A percentile compares a stretch with the other conserved stretches of the same genome.
These are phyloP conservation scores for Penicillium paradoxum DNA, from an alignment of 495 filamentous ascomycete species.

Conservation along the genomic window DNA sequence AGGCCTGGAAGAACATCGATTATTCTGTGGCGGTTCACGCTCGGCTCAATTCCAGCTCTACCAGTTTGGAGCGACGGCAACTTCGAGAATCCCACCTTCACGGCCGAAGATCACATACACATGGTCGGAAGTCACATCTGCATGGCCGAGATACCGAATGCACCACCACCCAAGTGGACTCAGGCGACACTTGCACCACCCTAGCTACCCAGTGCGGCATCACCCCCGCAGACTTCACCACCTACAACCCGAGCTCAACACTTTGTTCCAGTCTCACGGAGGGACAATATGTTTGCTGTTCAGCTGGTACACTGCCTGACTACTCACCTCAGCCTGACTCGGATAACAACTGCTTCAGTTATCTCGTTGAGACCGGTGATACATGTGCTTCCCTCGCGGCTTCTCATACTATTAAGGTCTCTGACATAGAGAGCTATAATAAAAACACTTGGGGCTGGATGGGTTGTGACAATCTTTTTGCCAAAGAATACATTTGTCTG, in stretches of 20 bases:
- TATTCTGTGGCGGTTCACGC: no score
- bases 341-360: not conserved
- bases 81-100: no score
- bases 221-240: not conserved
- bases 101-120: no score
- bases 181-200: not conserved
- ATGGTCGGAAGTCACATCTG: no score
- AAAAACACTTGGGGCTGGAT: constrained; percentile 25
- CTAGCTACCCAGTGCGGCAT: not conserved
- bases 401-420: not conserved
- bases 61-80: no score
- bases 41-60: no score
- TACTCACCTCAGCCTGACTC: not conserved
- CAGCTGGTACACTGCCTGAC: not conserved
- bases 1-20: no score
- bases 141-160: no score
- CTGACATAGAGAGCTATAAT: not conserved
- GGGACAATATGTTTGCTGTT: not conserved
- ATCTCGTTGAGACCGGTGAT: not conserved
- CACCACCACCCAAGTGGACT: not conserved
- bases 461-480: constrained; percentile 34
- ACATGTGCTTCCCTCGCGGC: not conserved
- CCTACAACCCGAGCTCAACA: not conserved
- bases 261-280: not conserved
- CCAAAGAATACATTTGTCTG: constrained; percentile 39